These are phyloP conservation scores for Elsinoe perseae DNA, from an alignment of 2,329 filamentous ascomycete species.

Conservation along the genomic window DNA sequence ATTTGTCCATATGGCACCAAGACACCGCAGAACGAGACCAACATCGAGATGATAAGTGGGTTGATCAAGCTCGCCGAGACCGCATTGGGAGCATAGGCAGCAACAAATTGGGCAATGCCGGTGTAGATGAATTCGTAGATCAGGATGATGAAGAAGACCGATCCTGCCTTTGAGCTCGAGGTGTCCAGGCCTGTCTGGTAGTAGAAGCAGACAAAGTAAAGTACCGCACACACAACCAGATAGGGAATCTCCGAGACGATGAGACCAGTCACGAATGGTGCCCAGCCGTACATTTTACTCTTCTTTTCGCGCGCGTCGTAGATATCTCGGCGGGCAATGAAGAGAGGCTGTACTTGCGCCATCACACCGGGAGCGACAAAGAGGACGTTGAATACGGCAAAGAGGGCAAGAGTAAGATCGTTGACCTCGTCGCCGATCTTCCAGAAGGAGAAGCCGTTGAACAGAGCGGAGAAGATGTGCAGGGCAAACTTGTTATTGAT, in stretches of 20 bases:
- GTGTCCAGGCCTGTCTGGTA: slow-evolving; percentile 37
- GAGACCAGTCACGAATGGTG: slow-evolving; percentile 61
- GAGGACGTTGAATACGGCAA: slow-evolving; percentile 31
- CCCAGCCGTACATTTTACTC: slow-evolving; percentile 67
- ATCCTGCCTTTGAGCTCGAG: slow-evolving; percentile 42
- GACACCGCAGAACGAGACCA: slow-evolving; percentile 32
- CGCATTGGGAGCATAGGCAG: slow-evolving; percentile 37
- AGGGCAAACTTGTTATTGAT: slow-evolving; percentile 56
- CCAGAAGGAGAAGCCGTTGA: slow-evolving; percentile 45
- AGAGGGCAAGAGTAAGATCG: slow-evolving; percentile 34
- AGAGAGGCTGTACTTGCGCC: slow-evolving; percentile 53
- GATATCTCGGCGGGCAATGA: slow-evolving; percentile 50
- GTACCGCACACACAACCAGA: slow-evolving; percentile 52
- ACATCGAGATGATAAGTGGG: slow-evolving; percentile 28
- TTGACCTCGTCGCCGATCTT: slow-evolving; percentile 28
- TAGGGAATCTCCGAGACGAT: slow-evolving; percentile 65
- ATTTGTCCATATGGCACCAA: slow-evolving; percentile 30
- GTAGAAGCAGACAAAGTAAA: slow-evolving; percentile 40
- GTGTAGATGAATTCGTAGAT: slow-evolving; percentile 52
- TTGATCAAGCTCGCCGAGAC: slow-evolving; percentile 42
- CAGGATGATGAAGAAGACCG: slow-evolving; percentile 38
- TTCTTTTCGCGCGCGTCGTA: slow-evolving; percentile 55
- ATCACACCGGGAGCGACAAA: slow-evolving; percentile 39
- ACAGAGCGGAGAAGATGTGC: slow-evolving; percentile 44
- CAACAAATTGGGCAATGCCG: slow-evolving; percentile 50